A percentile compares a stretch with the other conserved stretches of the same genome.
phyloP scores from a whole-genome alignment of 352 stramenopile species.

The Peronospora farinosa region DNA sequence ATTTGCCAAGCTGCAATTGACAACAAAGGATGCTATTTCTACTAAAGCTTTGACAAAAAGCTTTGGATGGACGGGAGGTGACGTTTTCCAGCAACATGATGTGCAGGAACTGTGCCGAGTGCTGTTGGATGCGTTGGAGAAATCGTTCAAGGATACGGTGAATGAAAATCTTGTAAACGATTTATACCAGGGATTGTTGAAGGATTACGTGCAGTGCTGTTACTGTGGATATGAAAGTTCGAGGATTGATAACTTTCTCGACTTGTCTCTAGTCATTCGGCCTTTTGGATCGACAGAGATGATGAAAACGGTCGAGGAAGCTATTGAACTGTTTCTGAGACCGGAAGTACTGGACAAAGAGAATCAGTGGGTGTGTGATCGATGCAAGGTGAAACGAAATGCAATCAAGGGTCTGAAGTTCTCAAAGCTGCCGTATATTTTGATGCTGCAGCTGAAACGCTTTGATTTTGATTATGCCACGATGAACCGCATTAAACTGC shows the following conservation, averaged over 20 bases:
- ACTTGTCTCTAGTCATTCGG: conserved; percentile 86
- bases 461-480: conserved; percentile 90
- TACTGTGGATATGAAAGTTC: conserved; percentile 81
- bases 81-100: conserved; percentile 89
- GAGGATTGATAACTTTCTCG: conserved; percentile 82
- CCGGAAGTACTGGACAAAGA: conserved; percentile 84
- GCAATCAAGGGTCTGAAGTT: conserved; percentile 90
- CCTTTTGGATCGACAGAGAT: conserved; percentile 82
- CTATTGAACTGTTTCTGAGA: conserved; percentile 82
- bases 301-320: conserved; percentile 83
- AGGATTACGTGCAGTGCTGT: conserved; percentile 86
- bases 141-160: conserved; percentile 78
- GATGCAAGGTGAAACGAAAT: conserved; percentile 75
- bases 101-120: conserved; percentile 89
- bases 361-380: conserved; percentile 88
- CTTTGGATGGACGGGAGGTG: conserved; percentile 86
- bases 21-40: conserved; percentile 55
- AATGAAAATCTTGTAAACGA: conserved; percentile 87
- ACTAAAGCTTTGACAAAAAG: conserved; percentile 86
- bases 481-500: conserved; percentile 84
- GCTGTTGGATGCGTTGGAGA: conserved; percentile 88
- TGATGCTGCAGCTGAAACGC: conserved; percentile 88
- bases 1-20: conserved; percentile 87
- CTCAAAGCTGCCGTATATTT: conserved; percentile 77
- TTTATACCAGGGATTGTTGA: conserved; percentile 75